Percentiles rank a stretch among this genome's conserved stretches.
phyloP scores from a whole-genome alignment of 139 green algal species.

The Zygnema circumcarinatum region DNA sequence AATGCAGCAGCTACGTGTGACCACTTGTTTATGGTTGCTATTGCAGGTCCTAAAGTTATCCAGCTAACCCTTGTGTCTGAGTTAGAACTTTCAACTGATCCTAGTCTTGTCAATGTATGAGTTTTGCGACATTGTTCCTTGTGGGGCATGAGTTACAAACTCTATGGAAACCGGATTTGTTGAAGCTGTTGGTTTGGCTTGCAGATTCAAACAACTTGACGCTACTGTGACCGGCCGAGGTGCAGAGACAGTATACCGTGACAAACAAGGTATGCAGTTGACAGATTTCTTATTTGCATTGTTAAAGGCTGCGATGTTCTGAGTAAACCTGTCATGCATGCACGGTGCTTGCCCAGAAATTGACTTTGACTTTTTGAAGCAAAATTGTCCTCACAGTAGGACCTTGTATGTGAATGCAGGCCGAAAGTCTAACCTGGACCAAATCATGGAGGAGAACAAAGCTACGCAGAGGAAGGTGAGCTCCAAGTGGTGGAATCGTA shows the following conservation, averaged over 20 bases:
- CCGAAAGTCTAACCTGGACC: background rate
- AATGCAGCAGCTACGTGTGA: background rate
- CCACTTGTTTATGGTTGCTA: too few relatives aligned
- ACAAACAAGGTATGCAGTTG: constrained; percentile 27
- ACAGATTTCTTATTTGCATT: constrained; percentile 5
- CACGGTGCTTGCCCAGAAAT: too few relatives aligned
- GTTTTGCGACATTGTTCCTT: too few relatives aligned
- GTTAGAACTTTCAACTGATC: background rate
- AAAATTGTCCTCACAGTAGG: background rate
- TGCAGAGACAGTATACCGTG: constrained; percentile 51
- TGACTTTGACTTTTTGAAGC: too few relatives aligned
- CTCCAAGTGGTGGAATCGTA: too few relatives aligned
- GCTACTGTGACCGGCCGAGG: constrained; percentile 29
- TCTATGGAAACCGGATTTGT: too few relatives aligned
- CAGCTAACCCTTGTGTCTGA: background rate
- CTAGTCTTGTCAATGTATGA: too few relatives aligned
- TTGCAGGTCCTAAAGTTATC: too few relatives aligned
- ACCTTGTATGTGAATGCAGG: background rate
- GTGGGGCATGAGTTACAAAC: too few relatives aligned
- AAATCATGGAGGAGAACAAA: constrained; percentile 4
- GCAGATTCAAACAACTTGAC: constrained; percentile 30
- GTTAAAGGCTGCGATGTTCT: background rate
- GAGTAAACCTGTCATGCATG: background rate
- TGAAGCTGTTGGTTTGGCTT: too few relatives aligned
- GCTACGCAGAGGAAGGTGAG: background rate